Percentiles rank a stretch among this genome's conserved stretches.
phyloP scores from a whole-genome alignment of 2,329 filamentous ascomycete species.

The Didymella keratinophila region DNA sequence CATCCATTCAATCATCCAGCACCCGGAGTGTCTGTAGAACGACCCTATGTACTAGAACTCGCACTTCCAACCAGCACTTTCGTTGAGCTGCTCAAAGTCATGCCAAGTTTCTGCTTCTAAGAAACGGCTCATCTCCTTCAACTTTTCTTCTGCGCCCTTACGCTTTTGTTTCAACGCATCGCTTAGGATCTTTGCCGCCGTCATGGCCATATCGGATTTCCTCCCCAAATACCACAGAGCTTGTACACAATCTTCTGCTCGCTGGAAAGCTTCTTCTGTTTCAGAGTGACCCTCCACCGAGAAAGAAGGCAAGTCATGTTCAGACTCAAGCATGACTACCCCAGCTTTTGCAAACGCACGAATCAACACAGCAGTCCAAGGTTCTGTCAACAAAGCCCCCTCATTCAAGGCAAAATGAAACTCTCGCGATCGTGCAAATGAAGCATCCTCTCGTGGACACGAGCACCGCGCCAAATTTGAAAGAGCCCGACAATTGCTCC shows the following conservation, averaged over 20 bases:
- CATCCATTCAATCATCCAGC: not conserved
- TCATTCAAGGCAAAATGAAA: conserved; percentile 64
- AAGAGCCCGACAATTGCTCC: conserved; percentile 56
- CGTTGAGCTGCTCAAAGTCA: conserved; percentile 31
- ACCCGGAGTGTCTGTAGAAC: not conserved
- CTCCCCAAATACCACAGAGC: conserved; percentile 64
- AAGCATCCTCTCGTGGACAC: conserved; percentile 43
- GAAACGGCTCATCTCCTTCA: conserved; percentile 37
- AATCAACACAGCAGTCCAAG: conserved; percentile 66
- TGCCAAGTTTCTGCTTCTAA: conserved; percentile 40
- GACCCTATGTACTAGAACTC: conserved; percentile 8
- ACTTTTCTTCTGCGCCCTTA: conserved; percentile 31
- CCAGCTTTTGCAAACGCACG: conserved; percentile 61
- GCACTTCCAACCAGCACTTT: conserved; percentile 31
- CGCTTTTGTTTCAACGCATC: conserved; percentile 43
- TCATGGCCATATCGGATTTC: conserved; percentile 62
- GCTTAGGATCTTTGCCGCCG: conserved; percentile 51
- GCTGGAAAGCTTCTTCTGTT: conserved; percentile 43
- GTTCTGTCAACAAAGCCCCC: conserved; percentile 66
- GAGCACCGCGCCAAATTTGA: conserved; percentile 60
- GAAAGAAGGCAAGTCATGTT: conserved; percentile 25
- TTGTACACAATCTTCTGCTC: conserved; percentile 60
- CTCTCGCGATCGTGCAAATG: conserved; percentile 48
- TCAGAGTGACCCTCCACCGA: conserved; percentile 2
- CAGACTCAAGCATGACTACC: conserved; percentile 51